A percentile compares a stretch with the other conserved stretches of the same genome.
These are phyloP conservation scores for Vitis hybrid DNA, from an alignment of 177 flowering plant species.

Conservation along the genomic window DNA sequence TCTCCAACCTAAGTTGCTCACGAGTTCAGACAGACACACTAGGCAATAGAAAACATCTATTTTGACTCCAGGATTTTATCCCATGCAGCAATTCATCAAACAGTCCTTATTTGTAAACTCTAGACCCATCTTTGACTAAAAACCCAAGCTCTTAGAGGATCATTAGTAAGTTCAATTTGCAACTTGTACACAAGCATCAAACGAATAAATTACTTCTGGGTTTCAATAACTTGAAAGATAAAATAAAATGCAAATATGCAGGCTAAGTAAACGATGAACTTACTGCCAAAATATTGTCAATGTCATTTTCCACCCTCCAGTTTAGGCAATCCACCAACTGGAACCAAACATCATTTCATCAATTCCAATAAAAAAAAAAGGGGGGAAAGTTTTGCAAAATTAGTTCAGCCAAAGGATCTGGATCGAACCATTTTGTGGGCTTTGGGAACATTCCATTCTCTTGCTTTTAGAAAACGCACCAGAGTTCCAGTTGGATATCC, in stretches of 20 bases:
- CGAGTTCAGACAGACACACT: neutral
- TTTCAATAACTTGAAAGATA: no score
- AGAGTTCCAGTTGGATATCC: conserved; percentile 53
- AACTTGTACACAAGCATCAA: neutral
- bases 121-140: no score
- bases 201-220: neutral
- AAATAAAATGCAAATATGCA: no score
- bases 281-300: conserved; percentile 40
- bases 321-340: conserved; percentile 45
- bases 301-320: conserved; percentile 48
- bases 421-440: conserved; percentile 67
- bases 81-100: no score
- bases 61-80: neutral
- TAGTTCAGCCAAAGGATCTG: neutral
- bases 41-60: neutral
- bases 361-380: neutral
- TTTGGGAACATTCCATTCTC: conserved; percentile 69
- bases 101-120: no score
- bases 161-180: neutral
- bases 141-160: no score
- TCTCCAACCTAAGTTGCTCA: neutral
- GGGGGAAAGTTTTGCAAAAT: neutral
- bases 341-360: conserved; percentile 8
- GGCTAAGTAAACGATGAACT: conserved; percentile 11
- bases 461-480: conserved; percentile 71